phyloP scores from a whole-genome alignment of 441 rosid genomes.

The Populus tomentosa region DNA sequence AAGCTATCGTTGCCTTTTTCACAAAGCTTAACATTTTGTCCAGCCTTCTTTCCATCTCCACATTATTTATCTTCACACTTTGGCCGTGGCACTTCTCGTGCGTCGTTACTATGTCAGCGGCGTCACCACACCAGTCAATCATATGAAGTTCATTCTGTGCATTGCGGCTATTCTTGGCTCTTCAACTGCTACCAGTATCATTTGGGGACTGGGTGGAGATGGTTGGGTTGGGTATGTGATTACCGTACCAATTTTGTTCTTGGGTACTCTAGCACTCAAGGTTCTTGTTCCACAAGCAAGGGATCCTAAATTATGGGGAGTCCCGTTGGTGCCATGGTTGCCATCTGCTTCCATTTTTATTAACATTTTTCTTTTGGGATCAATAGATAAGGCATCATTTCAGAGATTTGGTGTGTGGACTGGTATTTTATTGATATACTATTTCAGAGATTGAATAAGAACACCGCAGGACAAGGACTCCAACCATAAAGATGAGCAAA shows the following conservation, averaged over 20 bases:
- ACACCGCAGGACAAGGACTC: background rate
- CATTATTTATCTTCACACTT: conserved; percentile 65
- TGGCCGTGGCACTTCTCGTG: conserved; percentile 60
- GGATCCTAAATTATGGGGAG: conserved; percentile 66
- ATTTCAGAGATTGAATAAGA: conserved; percentile 26
- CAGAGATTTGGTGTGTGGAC: conserved; percentile 65
- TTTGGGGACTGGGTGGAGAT: conserved; percentile 44
- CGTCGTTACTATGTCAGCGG: conserved; percentile 69
- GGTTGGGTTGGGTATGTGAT: conserved; percentile 59
- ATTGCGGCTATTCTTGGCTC: conserved; percentile 44
- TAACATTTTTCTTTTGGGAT: conserved; percentile 67
- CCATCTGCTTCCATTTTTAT: conserved; percentile 67
- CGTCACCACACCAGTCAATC: conserved; percentile 35
- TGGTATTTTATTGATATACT: conserved; percentile 47
- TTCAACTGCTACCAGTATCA: conserved; percentile 42
- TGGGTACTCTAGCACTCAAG: conserved; percentile 38
- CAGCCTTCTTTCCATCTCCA: conserved; percentile 24
- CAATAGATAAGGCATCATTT: conserved; percentile 49
- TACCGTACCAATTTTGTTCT: conserved; percentile 57
- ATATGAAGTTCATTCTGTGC: conserved; percentile 38
- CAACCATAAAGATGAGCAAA: background rate
- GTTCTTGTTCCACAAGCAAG: conserved; percentile 61
- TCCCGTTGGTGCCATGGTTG: conserved; percentile 74
- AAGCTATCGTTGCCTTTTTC: conserved; percentile 31
- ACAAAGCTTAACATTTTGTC: conserved; percentile 24